Conservation (phyloP, 345 rosid species). For the Gossypium sturtianum region DNA sequence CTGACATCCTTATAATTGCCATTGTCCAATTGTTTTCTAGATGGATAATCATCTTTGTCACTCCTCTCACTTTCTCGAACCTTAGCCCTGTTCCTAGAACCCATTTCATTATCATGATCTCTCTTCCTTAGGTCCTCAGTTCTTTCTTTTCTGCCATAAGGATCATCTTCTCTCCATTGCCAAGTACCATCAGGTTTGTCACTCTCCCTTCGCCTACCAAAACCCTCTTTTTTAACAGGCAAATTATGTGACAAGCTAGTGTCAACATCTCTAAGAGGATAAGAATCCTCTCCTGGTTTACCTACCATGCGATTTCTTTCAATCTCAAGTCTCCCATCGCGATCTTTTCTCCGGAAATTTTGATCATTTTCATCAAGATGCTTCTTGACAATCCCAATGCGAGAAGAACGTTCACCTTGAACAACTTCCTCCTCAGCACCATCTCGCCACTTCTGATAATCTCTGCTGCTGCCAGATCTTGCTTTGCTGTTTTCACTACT, state of each 20-base stretch:
- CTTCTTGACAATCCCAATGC: conserved; percentile 36
- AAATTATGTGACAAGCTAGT: conserved; percentile 31
- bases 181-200: conserved; percentile 50
- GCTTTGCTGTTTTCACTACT: conserved; percentile 91
- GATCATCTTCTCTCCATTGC: conserved; percentile 66
- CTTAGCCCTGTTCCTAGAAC: conserved; percentile 67
- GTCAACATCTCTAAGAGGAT: conserved; percentile 54
- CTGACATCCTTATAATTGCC: conserved; percentile 53
- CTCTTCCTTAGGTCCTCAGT: conserved; percentile 64
- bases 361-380: conserved; percentile 47
- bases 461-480: conserved; percentile 81
- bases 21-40: conserved; percentile 69
- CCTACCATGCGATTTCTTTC: conserved; percentile 44
- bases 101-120: conserved; percentile 63
- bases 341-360: conserved; percentile 52
- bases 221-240: conserved; percentile 45
- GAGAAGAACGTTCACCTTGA: conserved; percentile 52
- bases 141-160: conserved; percentile 47
- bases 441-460: conserved; percentile 61
- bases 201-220: conserved; percentile 63
- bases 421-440: conserved; percentile 80
- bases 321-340: conserved; percentile 52
- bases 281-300: conserved; percentile 58
- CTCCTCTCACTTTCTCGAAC: conserved; percentile 56
- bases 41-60: conserved; percentile 61